Evolutionary conservation across 2,329 filamentous ascomycete genomes (phyloP).

Genomic region (Sclerotinia sclerotiorum): DNA sequence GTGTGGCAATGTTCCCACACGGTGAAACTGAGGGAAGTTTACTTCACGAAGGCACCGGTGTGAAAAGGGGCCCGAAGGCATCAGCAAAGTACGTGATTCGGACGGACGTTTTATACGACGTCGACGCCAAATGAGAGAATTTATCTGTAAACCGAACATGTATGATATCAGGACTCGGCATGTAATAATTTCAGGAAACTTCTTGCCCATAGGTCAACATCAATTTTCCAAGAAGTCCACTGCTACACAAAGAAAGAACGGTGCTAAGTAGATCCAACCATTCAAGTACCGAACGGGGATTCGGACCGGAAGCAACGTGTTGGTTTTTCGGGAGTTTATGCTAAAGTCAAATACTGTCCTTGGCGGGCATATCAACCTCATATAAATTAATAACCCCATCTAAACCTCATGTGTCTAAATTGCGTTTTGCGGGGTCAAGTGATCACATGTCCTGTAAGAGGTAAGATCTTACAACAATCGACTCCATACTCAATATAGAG

Average conservation of each 20-base stretch:
- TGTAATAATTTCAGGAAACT: not conserved
- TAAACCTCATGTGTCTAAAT: not conserved
- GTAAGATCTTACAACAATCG: not conserved
- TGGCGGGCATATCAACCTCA: not conserved
- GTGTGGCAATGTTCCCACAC: conserved; percentile 67
- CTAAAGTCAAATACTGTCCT: conserved; percentile 21
- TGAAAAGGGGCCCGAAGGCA: conserved; percentile 58
- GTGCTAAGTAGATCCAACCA: not conserved
- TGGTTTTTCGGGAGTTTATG: conserved; percentile 19
- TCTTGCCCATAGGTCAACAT: not conserved
- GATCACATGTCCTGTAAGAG: not conserved
- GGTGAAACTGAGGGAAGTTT: conserved; percentile 65
- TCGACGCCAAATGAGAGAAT: conserved; percentile 39
- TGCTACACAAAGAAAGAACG: not conserved
- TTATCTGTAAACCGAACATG: not conserved
- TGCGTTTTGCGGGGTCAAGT: not conserved
- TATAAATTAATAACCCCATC: not conserved
- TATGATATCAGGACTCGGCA: conserved; percentile 5
- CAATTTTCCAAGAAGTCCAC: not conserved
- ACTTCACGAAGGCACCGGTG: conserved; percentile 69
- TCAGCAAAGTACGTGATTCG: conserved; percentile 66
- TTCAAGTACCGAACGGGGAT: conserved; percentile 5
- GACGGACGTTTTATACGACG: conserved; percentile 70
- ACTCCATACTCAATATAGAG: not conserved
- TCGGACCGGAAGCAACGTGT: conserved; percentile 17